Conservation (phyloP, 2,329 filamentous ascomycete genomes). For the Scedosporium apiospermum region DNA sequence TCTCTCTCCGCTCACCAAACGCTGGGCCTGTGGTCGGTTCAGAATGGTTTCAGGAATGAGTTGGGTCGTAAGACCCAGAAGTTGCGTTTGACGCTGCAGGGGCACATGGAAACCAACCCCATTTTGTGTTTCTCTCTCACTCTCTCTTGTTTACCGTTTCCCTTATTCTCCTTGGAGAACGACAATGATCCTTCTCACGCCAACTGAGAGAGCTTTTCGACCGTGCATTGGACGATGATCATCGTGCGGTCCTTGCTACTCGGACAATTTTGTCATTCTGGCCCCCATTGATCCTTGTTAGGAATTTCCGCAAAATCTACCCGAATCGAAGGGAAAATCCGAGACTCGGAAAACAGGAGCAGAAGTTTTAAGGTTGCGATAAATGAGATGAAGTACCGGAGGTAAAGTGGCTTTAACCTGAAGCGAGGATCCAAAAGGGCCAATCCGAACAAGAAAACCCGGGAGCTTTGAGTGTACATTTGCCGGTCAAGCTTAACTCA, state of each 20-base stretch:
- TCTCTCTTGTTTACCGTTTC: conserved; percentile 4
- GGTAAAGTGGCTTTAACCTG: not conserved
- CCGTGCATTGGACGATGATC: not conserved
- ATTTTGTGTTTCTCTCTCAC: not conserved
- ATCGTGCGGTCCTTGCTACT: not conserved
- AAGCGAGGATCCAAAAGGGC: not conserved
- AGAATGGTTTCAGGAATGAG: not conserved
- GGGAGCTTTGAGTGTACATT: not conserved
- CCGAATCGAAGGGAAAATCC: not conserved
- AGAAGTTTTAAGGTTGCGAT: not conserved
- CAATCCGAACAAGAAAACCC: not conserved
- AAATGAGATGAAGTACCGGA: not conserved
- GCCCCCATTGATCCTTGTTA: not conserved
- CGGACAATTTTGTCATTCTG: not conserved
- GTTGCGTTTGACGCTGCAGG: too few relatives aligned
- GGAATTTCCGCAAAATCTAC: not conserved
- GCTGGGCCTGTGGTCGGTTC: not conserved
- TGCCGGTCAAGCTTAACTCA: not conserved
- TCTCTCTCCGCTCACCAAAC: not conserved
- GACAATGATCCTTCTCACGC: too few relatives aligned
- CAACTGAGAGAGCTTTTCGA: not conserved
- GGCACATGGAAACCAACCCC: not conserved
- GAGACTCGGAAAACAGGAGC: not conserved
- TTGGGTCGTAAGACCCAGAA: too few relatives aligned
- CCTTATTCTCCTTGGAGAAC: not conserved